Evolutionary conservation across 140 eudicot genomes (phyloP).

Genomic region (Anethum foeniculum): DNA sequence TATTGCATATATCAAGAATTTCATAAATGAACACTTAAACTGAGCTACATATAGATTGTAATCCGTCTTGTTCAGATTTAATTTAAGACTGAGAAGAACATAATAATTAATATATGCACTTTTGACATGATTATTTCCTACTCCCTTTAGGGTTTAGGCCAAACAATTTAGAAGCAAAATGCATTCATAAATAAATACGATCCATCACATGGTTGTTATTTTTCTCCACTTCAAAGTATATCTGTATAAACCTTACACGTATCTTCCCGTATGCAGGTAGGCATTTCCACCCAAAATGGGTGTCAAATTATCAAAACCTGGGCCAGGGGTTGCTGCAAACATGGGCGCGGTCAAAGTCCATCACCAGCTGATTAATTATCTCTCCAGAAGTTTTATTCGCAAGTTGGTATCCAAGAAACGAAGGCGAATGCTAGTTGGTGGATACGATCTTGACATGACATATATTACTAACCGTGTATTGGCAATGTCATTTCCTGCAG

Average conservation of each 20-base stretch:
- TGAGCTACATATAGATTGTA: no score
- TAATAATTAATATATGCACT: no score
- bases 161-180: neutral
- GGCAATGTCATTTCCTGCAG: conserved; percentile 87
- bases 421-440: conserved; percentile 70
- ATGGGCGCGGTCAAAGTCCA: conserved; percentile 16
- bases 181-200: neutral
- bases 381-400: conserved; percentile 46
- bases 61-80: no score
- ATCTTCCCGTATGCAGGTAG: neutral
- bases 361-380: conserved; percentile 36
- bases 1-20: no score
- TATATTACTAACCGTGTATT: conserved; percentile 63
- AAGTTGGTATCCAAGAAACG: conserved; percentile 62
- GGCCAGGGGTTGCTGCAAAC: conserved; percentile 20
- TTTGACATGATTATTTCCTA: neutral
- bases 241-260: conserved; percentile 8
- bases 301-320: conserved; percentile 33
- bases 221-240: neutral
- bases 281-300: conserved; percentile 37
- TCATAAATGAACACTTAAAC: no score
- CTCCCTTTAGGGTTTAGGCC: neutral
- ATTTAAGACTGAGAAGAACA: neutral
- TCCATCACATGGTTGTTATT: neutral
- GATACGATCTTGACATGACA: conserved; percentile 81